These are phyloP conservation scores for Arachis monticola DNA, from an alignment of 331 rosid genomes.

Conservation along the genomic window DNA sequence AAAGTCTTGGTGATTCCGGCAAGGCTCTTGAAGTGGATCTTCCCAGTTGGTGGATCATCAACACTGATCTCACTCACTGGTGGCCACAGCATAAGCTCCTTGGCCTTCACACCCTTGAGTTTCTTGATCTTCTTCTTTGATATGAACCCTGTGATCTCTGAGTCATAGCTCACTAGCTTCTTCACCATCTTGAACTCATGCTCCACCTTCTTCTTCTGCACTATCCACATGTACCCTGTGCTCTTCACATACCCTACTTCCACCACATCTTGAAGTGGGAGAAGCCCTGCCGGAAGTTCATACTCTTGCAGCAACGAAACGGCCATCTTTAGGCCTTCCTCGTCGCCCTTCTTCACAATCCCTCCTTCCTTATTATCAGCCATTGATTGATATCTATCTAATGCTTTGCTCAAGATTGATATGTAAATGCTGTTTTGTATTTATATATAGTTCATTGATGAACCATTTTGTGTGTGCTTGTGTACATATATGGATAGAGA, in stretches of 20 bases:
- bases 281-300: conserved; percentile 75
- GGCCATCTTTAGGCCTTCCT: conserved; percentile 66
- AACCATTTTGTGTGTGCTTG: conserved; percentile 13
- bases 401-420: not conserved
- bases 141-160: conserved; percentile 63
- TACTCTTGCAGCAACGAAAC: conserved; percentile 64
- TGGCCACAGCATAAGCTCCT: conserved; percentile 93
- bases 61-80: conserved; percentile 78
- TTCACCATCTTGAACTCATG: conserved; percentile 74
- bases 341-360: conserved; percentile 68
- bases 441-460: not conserved
- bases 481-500: conserved; percentile 17
- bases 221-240: conserved; percentile 85
- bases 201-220: conserved; percentile 83
- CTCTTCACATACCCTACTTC: conserved; percentile 78
- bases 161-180: conserved; percentile 78
- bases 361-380: conserved; percentile 86
- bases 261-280: conserved; percentile 67
- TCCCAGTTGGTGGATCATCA: conserved; percentile 61
- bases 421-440: not conserved
- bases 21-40: conserved; percentile 90
- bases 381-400: conserved; percentile 31
- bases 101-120: conserved; percentile 89
- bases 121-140: conserved; percentile 71
- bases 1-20: conserved; percentile 94